Evolutionary conservation across 331 rosid genomes (phyloP).

Genomic region (Telfairia occidentalis): DNA sequence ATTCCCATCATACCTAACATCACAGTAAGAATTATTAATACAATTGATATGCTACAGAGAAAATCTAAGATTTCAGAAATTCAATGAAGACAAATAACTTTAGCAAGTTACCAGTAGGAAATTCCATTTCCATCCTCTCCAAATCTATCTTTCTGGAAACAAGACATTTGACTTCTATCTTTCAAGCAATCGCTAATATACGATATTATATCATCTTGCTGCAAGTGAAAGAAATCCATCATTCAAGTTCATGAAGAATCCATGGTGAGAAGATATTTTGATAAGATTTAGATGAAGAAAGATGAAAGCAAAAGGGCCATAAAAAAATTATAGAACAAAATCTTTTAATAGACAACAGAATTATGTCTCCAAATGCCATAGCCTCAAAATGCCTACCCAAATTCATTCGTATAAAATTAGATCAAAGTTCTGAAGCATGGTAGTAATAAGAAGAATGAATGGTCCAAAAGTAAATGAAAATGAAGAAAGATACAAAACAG

Average conservation of each 20-base stretch:
- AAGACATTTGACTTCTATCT: constrained; percentile 51
- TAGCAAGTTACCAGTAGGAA: constrained; percentile 48
- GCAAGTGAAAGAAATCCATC: constrained; percentile 20
- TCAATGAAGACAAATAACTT: neutral
- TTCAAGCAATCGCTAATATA: constrained; percentile 57
- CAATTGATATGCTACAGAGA: neutral
- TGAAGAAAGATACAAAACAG: constrained; percentile 10
- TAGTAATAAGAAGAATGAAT: neutral
- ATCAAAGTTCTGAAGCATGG: neutral
- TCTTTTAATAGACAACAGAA: too few species aligned
- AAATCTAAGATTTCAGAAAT: neutral
- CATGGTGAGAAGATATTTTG: neutral
- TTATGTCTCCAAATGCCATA: too few species aligned
- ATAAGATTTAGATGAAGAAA: neutral
- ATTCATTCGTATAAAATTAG: neutral
- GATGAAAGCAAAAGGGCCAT: neutral
- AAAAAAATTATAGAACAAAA: too few species aligned
- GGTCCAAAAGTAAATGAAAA: neutral
- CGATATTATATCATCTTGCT: constrained; percentile 65
- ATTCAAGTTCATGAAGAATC: neutral
- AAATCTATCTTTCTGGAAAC: constrained; percentile 49
- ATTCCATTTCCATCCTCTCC: constrained; percentile 54
- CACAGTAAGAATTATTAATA: constrained; percentile 14
- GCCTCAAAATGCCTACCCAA: neutral
- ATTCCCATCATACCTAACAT: constrained; percentile 76